Evolutionary conservation across 306 rosid species (phyloP).

Genomic region (Medicago truncatula): DNA sequence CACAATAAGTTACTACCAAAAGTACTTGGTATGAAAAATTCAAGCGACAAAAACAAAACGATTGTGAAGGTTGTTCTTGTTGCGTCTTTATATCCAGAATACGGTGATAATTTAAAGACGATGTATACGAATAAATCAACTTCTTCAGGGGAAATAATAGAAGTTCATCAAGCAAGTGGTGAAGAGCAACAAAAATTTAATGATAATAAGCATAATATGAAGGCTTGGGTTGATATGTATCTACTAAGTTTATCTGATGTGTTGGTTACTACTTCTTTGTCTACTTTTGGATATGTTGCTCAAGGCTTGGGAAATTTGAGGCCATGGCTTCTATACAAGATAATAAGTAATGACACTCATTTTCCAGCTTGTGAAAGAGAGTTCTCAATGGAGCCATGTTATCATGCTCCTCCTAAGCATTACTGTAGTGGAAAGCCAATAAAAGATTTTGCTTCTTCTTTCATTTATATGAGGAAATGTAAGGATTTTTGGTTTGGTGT

Average conservation of each 20-base stretch:
- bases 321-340: slow-evolving; percentile 61
- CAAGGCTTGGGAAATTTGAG: slow-evolving; percentile 64
- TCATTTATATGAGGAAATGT: slow-evolving; percentile 53
- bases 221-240: slow-evolving; percentile 65
- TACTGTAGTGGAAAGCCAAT: slow-evolving; percentile 52
- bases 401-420: slow-evolving; percentile 56
- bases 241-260: slow-evolving; percentile 60
- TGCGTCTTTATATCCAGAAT: slow-evolving; percentile 55
- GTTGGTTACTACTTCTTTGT: slow-evolving; percentile 63
- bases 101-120: slow-evolving; percentile 45
- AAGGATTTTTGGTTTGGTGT: slow-evolving; percentile 57
- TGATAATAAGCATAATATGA: slow-evolving; percentile 58
- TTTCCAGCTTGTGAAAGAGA: slow-evolving; percentile 53
- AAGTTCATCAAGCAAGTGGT: slow-evolving; percentile 47
- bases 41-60: slow-evolving; percentile 2
- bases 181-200: slow-evolving; percentile 61
- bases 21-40: slow-evolving; percentile 1
- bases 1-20: slow-evolving; percentile 54
- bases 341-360: slow-evolving; percentile 35
- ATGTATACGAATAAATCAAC: slow-evolving; percentile 57
- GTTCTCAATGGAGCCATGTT: slow-evolving; percentile 67
- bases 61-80: slow-evolving; percentile 53
- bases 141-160: slow-evolving; percentile 46
- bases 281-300: slow-evolving; percentile 77
- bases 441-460: slow-evolving; percentile 43